phyloP scores from a whole-genome alignment of 2,329 filamentous ascomycete genomes.

The Fusarium pilosicola region DNA sequence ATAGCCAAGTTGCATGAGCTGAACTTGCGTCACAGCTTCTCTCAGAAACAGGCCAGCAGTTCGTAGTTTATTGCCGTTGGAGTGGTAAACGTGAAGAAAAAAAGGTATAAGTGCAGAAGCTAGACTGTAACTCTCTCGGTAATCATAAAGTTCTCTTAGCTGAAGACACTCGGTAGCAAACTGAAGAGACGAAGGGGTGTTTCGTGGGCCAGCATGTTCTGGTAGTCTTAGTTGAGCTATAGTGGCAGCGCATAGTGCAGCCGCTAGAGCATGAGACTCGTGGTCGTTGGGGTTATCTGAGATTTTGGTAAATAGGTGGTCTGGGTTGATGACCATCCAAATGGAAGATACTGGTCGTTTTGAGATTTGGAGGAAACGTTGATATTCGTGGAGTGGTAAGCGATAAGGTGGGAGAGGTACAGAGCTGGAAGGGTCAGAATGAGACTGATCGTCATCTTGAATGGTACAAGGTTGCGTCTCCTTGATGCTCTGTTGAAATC shows the following conservation, averaged over 20 bases:
- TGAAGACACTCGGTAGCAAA: slow-evolving; percentile 31
- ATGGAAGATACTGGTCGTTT: slow-evolving; percentile 31
- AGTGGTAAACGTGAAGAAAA: slow-evolving; percentile 45
- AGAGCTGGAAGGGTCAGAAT: not conserved
- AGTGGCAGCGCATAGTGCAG: slow-evolving; percentile 41
- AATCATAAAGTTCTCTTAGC: slow-evolving; percentile 38
- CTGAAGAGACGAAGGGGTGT: slow-evolving; percentile 25
- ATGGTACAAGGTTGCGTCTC: not conserved
- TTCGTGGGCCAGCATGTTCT: slow-evolving; percentile 30
- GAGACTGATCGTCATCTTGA: no score
- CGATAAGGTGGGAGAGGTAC: slow-evolving; percentile 15
- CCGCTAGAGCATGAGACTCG: slow-evolving; percentile 40
- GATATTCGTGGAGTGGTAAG: slow-evolving; percentile 34
- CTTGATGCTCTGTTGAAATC: slow-evolving; percentile 28
- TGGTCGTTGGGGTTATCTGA: slow-evolving; percentile 19
- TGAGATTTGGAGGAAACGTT: slow-evolving; percentile 34
- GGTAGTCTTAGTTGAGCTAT: slow-evolving; percentile 43
- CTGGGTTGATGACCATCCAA: slow-evolving; percentile 40
- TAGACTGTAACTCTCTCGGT: slow-evolving; percentile 34
- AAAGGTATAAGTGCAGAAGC: slow-evolving; percentile 41
- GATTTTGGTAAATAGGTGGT: slow-evolving; percentile 32
- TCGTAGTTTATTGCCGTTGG: slow-evolving; percentile 43
- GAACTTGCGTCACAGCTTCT: slow-evolving; percentile 40
- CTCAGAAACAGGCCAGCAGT: slow-evolving; percentile 39
- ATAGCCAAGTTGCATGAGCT: slow-evolving; percentile 35